Base-by-base conservation (phyloP, 495 filamentous ascomycete species). In the Trichoderma reesei region DNA sequence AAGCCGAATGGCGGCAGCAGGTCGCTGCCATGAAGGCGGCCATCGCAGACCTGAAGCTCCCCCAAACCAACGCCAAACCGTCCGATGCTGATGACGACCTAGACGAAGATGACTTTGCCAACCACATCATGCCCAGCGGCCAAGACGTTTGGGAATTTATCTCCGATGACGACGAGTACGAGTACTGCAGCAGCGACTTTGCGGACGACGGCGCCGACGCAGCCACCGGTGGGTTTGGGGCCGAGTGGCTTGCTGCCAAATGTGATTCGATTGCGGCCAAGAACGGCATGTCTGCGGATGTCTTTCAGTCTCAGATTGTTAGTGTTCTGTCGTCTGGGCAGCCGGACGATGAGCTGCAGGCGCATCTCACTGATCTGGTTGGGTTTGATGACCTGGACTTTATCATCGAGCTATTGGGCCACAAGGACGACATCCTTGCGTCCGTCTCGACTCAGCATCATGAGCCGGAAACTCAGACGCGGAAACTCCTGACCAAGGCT, bases 141-240 rank as follows among this genome's bases (percentile, higher is more conserved):
- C 88, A 92, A 65, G 90, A 95, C 75, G 83, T 96, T 10, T 98
- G 94, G 94, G 90, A 96, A 72, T 83, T 92, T 42, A 89, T 91
- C 72, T 89, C 85, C 59, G 88, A 90, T 39, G 81, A 79, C 51
- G 86, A 90, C 39, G 89, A 85, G 20, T 51, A 51, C 26, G 79
- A 78, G 10, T 68, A 79, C 3, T 78, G 79, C 69, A 78, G 75
- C 60, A 77, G 73, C 63, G 80, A 80, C 62, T 68, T 70, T 20
- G 71, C 71, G 46, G 73, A 80, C 34, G 51, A 56, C 11, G 51
- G 20, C 9, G 75, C 67, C 2, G 63, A 71, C 34, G 72, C 48
- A 11, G 33, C 68, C 3, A 62, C 64, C 11, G 59, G 60, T 5
- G 68, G 66, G 46, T 72, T 63, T 62, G 60, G 39, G 3, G 62